Percentiles rank a stretch among this genome's conserved stretches.
These are phyloP conservation scores for Hyphodiscus sp. DNA, from an alignment of 2,329 filamentous ascomycete genomes.

Conservation along the genomic window DNA sequence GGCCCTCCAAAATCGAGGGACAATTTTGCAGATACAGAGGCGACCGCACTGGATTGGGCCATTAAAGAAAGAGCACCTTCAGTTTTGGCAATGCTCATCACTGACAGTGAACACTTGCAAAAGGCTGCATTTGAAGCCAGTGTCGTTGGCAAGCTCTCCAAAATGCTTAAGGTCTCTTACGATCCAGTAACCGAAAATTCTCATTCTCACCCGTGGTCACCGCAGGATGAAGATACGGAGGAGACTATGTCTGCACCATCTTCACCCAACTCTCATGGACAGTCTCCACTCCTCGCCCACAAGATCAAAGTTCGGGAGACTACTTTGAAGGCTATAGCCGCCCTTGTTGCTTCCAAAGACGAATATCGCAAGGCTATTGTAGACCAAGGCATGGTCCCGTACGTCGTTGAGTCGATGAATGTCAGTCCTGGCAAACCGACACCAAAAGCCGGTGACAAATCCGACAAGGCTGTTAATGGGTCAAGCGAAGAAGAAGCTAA, in stretches of 20 bases:
- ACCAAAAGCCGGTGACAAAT: conserved; percentile 31
- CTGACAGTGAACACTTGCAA: conserved; percentile 73
- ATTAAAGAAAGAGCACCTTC: conserved; percentile 67
- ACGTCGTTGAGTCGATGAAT: conserved; percentile 77
- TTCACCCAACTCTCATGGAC: conserved; percentile 54
- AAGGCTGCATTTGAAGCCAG: conserved; percentile 70
- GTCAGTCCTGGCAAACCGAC: conserved; percentile 48
- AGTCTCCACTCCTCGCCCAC: conserved; percentile 56
- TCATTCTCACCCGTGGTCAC: conserved; percentile 48
- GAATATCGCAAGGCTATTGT: conserved; percentile 77
- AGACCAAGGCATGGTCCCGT: conserved; percentile 71
- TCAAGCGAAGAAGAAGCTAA: conserved; percentile 14
- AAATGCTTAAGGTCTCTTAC: conserved; percentile 60
- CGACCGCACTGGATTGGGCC: conserved; percentile 38
- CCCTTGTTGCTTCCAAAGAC: conserved; percentile 74
- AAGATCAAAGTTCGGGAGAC: conserved; percentile 71
- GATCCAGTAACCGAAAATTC: conserved; percentile 46
- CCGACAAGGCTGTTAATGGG: conserved; percentile 27
- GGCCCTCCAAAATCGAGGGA: conserved; percentile 36
- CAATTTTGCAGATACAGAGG: conserved; percentile 30
- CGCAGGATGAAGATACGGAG: conserved; percentile 19
- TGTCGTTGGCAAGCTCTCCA: conserved; percentile 54
- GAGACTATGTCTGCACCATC: conserved; percentile 25
- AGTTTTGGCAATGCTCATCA: conserved; percentile 71
- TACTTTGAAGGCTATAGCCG: conserved; percentile 72